These are phyloP conservation scores for Poa annua DNA, from an alignment of 176 grass and related monocot species.

Conservation along the genomic window DNA sequence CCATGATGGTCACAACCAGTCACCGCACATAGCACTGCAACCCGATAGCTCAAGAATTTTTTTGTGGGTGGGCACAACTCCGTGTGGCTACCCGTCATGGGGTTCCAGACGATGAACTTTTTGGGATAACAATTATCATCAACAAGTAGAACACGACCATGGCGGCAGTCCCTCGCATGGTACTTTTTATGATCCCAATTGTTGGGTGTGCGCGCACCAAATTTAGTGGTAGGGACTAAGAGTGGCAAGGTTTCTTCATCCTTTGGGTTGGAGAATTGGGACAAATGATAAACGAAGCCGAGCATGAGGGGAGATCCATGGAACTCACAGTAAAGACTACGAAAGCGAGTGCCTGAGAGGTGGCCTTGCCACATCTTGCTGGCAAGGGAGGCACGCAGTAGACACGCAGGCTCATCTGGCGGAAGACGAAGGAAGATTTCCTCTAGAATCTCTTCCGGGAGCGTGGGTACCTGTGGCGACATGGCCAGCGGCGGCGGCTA, in stretches of 20 bases:
- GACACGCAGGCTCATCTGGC: neutral
- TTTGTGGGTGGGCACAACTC: neutral
- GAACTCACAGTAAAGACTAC: neutral
- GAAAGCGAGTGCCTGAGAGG: neutral
- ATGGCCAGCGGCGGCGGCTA: neutral
- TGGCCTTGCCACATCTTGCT: neutral
- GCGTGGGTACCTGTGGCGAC: neutral
- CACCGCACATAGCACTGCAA: neutral
- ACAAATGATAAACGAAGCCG: neutral
- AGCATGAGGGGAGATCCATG: neutral
- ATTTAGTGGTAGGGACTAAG: neutral
- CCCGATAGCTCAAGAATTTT: neutral
- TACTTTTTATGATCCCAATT: neutral
- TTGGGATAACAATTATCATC: neutral
- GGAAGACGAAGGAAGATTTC: neutral
- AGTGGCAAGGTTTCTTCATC: neutral
- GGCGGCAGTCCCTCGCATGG: neutral
- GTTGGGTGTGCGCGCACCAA: neutral
- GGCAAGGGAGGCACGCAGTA: neutral
- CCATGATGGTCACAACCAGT: neutral
- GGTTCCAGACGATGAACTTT: neutral
- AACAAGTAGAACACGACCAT: slow-evolving; percentile 8
- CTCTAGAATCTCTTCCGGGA: neutral
- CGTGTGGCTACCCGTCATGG: neutral
- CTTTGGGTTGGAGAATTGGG: neutral